A percentile compares a stretch with the other conserved stretches of the same genome.
These are phyloP conservation scores for Ceratobasidium sp. DNA, from an alignment of 1,284 basidiomycete species.

Conservation along the genomic window DNA sequence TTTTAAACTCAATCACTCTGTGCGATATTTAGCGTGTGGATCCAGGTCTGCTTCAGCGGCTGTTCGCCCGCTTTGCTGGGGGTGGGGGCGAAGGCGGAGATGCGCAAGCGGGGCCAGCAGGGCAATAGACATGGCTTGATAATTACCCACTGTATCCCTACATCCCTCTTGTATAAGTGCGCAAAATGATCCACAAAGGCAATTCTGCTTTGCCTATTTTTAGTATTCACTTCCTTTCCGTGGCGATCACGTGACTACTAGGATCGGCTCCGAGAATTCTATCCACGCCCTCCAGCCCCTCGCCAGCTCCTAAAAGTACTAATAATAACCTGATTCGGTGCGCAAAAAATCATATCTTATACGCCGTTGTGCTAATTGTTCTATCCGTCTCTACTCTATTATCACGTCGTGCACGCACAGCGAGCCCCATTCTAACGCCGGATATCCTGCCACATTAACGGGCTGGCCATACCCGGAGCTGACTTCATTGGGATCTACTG, in stretches of 20 bases:
- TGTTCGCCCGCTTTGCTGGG: conserved; percentile 24
- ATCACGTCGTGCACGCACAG: neutral
- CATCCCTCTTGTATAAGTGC: neutral
- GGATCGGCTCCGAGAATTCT: conserved; percentile 12
- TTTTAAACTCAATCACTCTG: conserved; percentile 1
- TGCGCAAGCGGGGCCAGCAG: neutral
- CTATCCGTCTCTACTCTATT: neutral
- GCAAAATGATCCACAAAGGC: neutral
- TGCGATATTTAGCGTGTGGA: conserved; percentile 25
- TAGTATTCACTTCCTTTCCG: conserved; percentile 6
- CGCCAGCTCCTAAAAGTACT: neutral
- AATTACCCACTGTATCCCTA: neutral
- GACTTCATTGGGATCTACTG: neutral
- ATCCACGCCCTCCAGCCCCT: conserved; percentile 20
- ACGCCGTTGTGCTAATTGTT: neutral
- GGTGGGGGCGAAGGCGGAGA: neutral
- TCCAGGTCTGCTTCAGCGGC: conserved; percentile 17
- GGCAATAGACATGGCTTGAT: neutral
- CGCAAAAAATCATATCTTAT: neutral
- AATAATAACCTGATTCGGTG: neutral
- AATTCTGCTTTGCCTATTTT: conserved; percentile 17
- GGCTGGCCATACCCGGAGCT: neutral
- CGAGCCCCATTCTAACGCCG: neutral
- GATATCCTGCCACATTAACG: neutral
- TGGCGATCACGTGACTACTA: conserved; percentile 7